Conservation (phyloP, 1,139 yeast genomes). For the Saccharomyces hybrid region DNA sequence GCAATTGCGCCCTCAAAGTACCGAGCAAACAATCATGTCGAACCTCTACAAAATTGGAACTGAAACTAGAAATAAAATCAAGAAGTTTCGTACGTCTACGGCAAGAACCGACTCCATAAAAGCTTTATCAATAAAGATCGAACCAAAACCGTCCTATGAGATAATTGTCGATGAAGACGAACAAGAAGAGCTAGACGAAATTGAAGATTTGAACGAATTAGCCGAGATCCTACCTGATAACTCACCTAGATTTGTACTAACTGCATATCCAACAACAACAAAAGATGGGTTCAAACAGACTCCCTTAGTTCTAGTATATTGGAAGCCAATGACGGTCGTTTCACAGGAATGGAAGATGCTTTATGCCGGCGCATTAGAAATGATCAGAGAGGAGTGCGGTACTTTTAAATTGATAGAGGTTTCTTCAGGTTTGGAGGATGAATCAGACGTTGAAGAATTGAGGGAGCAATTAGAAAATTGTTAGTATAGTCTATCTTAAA, state of each 20-base stretch:
- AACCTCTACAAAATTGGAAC: constrained; percentile 55
- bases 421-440: constrained; percentile 30
- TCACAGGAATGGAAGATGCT: constrained; percentile 76
- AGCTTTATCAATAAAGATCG: constrained; percentile 43
- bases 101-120: constrained; percentile 59
- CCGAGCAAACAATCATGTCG: constrained; percentile 14
- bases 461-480: constrained; percentile 19
- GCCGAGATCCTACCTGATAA: constrained; percentile 77
- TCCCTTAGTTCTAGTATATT: constrained; percentile 74
- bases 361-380: constrained; percentile 84
- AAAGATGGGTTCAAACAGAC: constrained; percentile 65
- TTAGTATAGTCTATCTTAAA: background rate
- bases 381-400: constrained; percentile 70
- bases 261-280: constrained; percentile 68
- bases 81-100: constrained; percentile 65
- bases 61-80: constrained; percentile 53
- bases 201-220: constrained; percentile 44
- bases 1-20: background rate
- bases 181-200: constrained; percentile 37
- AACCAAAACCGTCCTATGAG: constrained; percentile 49
- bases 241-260: constrained; percentile 63
- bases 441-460: constrained; percentile 28
- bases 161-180: constrained; percentile 41
- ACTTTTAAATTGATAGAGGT: constrained; percentile 31
- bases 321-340: constrained; percentile 73